These are phyloP conservation scores for Ophiobolus disseminans DNA, from an alignment of 2,329 filamentous ascomycete genomes.

Conservation along the genomic window DNA sequence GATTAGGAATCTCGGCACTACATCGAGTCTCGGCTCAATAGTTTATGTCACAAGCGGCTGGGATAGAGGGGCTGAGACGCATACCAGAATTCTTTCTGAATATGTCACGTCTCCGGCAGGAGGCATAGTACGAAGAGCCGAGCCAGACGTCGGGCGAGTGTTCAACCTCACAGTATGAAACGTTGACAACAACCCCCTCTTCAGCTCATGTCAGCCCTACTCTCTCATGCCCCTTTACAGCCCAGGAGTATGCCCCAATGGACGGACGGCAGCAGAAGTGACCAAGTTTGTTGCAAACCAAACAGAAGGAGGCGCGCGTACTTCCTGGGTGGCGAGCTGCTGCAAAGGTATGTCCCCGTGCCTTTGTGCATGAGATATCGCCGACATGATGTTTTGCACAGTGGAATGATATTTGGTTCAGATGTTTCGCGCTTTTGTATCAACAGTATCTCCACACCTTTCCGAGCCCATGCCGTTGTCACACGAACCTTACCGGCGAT, in stretches of 20 bases:
- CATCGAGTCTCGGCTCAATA: no score
- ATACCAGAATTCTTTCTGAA: no score
- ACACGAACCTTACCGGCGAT: no score
- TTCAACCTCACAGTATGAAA: neutral
- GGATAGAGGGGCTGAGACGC: no score
- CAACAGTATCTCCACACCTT: neutral
- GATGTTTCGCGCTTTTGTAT: slow-evolving; percentile 2
- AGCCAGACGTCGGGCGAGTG: no score
- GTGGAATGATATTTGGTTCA: slow-evolving; percentile 4
- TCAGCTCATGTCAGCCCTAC: slow-evolving; percentile 9
- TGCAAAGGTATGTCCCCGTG: neutral
- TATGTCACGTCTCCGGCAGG: no score
- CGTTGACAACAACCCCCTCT: slow-evolving; percentile 3
- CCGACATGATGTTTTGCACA: neutral
- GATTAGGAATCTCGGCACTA: no score
- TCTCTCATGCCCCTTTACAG: slow-evolving; percentile 8
- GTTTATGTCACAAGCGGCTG: no score
- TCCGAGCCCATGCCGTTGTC: neutral
- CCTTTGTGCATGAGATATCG: neutral
- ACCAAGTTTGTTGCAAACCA: neutral
- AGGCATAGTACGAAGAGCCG: no score
- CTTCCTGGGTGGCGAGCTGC: neutral
- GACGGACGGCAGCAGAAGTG: slow-evolving; percentile 7
- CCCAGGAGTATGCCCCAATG: slow-evolving; percentile 13
- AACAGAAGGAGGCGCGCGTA: neutral